phyloP scores from a whole-genome alignment of 2,329 filamentous ascomycete species.

The Macrophomina phaseolina region DNA sequence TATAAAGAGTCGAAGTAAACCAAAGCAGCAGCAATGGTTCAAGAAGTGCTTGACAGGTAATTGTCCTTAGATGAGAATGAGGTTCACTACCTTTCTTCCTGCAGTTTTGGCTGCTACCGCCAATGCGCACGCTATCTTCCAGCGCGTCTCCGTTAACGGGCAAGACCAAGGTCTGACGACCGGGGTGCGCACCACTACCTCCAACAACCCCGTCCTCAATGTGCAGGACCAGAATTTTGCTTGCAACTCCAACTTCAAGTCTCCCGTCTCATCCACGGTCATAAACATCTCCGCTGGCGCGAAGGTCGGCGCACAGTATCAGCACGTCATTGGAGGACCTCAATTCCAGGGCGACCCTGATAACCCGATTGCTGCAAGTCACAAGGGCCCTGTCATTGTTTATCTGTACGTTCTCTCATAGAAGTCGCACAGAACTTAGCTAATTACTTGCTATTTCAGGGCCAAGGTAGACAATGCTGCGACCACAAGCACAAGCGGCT shows the following conservation, averaged over 20 bases:
- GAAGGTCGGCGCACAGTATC: conserved; percentile 59
- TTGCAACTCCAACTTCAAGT: conserved; percentile 53
- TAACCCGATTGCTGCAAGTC: conserved; percentile 55
- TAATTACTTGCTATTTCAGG: conserved; percentile 5
- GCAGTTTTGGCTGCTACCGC: conserved; percentile 37
- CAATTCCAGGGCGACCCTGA: conserved; percentile 57
- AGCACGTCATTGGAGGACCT: conserved; percentile 59
- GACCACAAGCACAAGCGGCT: conserved; percentile 42
- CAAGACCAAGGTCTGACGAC: conserved; percentile 57
- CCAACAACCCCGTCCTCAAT: conserved; percentile 58
- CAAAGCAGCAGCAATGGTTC: not conserved
- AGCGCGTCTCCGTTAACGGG: conserved; percentile 56
- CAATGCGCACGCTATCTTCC: conserved; percentile 53
- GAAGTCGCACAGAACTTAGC: not conserved
- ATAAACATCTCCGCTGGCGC: conserved; percentile 59
- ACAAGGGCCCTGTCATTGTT: conserved; percentile 52
- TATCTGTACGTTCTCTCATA: conserved; percentile 38
- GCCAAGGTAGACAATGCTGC: conserved; percentile 50
- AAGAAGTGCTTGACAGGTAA: not conserved
- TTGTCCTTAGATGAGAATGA: conserved; percentile 29
- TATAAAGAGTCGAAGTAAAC: not conserved
- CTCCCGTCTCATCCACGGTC: conserved; percentile 46
- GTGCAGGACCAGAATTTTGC: conserved; percentile 55
- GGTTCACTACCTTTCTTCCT: conserved; percentile 29
- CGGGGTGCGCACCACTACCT: conserved; percentile 56